Evolutionary conservation across 176 grass and related monocot species (phyloP), one percentile per base, ranked within the genome.

Genomic region (Zoysia pacifica): DNA sequence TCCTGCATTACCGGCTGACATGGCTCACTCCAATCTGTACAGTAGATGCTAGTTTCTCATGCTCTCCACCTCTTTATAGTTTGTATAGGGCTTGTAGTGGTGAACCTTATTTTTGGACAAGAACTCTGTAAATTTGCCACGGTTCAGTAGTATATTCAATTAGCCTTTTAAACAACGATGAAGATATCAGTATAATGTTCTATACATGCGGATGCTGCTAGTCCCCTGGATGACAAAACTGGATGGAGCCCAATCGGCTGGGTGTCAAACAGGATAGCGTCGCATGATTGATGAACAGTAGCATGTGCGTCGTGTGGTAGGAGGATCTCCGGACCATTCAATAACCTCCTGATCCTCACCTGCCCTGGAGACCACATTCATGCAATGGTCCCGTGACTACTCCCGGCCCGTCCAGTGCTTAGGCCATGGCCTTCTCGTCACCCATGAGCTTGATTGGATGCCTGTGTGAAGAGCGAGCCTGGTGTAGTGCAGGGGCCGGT

Each of bases 301-400:
- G 65, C 87, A 85, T 86, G 82, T 51, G 75, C 49, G 49, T 69
- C 36, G 79, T 81, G 49, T 89, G 87, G 49, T 75, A 51, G 86
- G 65, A 51, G 86, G 65, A 77, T 77, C 77, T 48, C 48, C 11
- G 20, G 56, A 48, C 64, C 64, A 76, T 89, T 89, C 49, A 81
- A 72, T 78, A 73, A 51, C 65, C 73, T 42, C 54, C 77, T 62
- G 73, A 62, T 35, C 51, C 78, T 82, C 61, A 89, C 82, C 83
- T 46, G 81, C 87, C 81, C 61, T 73, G 5, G 73, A 78, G 87
- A 89, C 87, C 87, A 82, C 83, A 89, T 85, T 85, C 7, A 89
- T 67, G 20, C 3, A 35, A 35, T 76, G 74, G 68, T 79, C 80
- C 67, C 28, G 0, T 28, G 28, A 28, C 28, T 28, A 28, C 28